phyloP scores from a whole-genome alignment of 495 filamentous ascomycete species.

The Stereocaulon alpinum region DNA sequence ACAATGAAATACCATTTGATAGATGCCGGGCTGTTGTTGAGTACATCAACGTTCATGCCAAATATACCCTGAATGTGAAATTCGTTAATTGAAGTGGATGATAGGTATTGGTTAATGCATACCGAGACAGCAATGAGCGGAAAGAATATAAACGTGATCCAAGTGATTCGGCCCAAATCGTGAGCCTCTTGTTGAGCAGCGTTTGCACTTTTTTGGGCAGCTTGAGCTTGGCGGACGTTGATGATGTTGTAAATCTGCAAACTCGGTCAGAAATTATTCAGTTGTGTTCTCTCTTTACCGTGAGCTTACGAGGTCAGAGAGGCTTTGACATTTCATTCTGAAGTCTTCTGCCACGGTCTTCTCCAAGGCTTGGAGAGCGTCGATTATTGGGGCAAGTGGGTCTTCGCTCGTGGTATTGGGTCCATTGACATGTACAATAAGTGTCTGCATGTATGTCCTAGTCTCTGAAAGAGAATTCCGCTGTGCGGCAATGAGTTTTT shows the following conservation, averaged over 20 bases:
- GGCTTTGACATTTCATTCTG: background rate
- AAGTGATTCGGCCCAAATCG: constrained; percentile 3
- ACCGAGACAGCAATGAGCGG: constrained; percentile 4
- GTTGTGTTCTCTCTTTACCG: background rate
- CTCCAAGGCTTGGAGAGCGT: background rate
- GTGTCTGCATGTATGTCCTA: background rate
- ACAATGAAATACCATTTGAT: constrained; percentile 8
- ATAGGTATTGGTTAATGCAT: background rate
- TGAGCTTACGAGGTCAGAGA: background rate
- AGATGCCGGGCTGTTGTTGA: constrained; percentile 1
- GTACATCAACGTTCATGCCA: constrained; percentile 9
- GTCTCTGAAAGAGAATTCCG: constrained; percentile 5
- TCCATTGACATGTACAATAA: background rate
- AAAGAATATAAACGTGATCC: constrained; percentile 11
- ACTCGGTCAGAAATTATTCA: background rate
- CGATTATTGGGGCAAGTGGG: background rate
- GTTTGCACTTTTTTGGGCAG: background rate
- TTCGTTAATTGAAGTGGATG: background rate
- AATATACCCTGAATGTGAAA: background rate
- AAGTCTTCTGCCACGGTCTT: constrained; percentile 9
- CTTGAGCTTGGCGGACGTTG: constrained; percentile 9
- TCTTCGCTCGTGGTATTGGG: background rate
- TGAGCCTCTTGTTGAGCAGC: constrained; percentile 10
- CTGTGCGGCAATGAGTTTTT: constrained; percentile 7
- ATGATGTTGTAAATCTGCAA: constrained; percentile 3